phyloP scores from a whole-genome alignment of 257 asterid species.

The Primulina tabacum region DNA sequence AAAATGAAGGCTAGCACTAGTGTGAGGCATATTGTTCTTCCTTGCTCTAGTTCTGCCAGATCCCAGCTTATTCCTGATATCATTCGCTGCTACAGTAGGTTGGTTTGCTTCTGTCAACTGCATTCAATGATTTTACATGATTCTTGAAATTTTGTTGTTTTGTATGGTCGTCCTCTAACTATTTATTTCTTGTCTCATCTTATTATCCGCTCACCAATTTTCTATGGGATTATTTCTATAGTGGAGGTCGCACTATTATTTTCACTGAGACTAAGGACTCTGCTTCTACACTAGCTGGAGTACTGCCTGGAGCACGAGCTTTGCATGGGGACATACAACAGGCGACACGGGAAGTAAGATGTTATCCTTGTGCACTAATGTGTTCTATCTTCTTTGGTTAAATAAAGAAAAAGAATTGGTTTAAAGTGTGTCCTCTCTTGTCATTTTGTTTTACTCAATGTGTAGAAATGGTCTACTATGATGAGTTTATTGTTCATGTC shows the following conservation, averaged over 20 bases:
- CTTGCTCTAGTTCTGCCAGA: slow-evolving; percentile 84
- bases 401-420: neutral
- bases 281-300: slow-evolving; percentile 87
- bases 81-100: slow-evolving; percentile 94
- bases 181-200: slow-evolving; percentile 1
- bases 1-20: slow-evolving; percentile 93
- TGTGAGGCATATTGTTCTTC: slow-evolving; percentile 87
- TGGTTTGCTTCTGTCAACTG: slow-evolving; percentile 25
- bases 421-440: neutral
- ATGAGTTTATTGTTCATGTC: neutral
- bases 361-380: neutral
- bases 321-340: slow-evolving; percentile 98
- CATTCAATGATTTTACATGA: neutral
- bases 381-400: neutral
- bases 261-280: slow-evolving; percentile 89
- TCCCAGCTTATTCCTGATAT: slow-evolving; percentile 91
- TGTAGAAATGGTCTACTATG: neutral
- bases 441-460: slow-evolving; percentile 1
- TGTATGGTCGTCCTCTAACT: neutral
- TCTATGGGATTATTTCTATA: slow-evolving; percentile 27
- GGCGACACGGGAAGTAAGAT: slow-evolving; percentile 83
- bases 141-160: neutral
- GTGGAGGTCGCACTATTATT: slow-evolving; percentile 93
- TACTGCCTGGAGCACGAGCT: slow-evolving; percentile 94
- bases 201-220: slow-evolving; percentile 12